These are phyloP conservation scores for Rhinocladiella mackenziei DNA, from an alignment of 2,329 filamentous ascomycete genomes.

Conservation along the genomic window DNA sequence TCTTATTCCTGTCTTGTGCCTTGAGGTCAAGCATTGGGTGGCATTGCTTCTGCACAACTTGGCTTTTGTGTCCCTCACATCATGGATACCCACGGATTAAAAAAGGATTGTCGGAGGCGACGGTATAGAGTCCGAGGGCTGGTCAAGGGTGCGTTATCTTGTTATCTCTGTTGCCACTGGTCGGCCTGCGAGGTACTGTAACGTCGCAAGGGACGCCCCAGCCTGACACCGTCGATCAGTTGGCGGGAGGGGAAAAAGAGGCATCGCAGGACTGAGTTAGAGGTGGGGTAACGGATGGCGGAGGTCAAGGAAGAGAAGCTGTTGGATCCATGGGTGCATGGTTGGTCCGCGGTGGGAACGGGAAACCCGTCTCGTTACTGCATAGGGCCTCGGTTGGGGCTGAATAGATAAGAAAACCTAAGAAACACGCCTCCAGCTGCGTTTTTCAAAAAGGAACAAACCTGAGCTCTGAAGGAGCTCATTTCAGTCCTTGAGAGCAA, in stretches of 20 bases:
- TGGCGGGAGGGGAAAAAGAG: background rate
- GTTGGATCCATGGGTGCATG: too few species aligned
- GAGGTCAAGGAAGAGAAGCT: too few species aligned
- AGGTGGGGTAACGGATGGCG: background rate
- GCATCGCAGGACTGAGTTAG: background rate
- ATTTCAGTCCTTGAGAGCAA: too few species aligned
- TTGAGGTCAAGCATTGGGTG: constrained; percentile 6
- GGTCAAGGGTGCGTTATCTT: background rate
- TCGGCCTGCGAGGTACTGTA: too few species aligned
- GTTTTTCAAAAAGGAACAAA: too few species aligned
- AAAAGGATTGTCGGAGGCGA: background rate
- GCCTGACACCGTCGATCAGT: background rate
- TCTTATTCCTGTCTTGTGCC: background rate
- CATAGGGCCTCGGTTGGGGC: too few species aligned
- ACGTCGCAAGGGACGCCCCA: background rate
- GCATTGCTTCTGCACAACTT: constrained; percentile 10
- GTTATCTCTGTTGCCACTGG: too few species aligned
- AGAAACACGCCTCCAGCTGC: too few species aligned
- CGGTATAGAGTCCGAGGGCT: background rate
- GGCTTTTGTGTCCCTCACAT: background rate
- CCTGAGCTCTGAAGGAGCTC: too few species aligned
- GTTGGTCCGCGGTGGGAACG: too few species aligned
- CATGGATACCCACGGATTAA: background rate
- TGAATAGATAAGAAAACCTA: too few species aligned
- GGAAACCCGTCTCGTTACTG: too few species aligned